phyloP scores from a whole-genome alignment of 164 flowering plant species.

The Chimonanthus praecox region DNA sequence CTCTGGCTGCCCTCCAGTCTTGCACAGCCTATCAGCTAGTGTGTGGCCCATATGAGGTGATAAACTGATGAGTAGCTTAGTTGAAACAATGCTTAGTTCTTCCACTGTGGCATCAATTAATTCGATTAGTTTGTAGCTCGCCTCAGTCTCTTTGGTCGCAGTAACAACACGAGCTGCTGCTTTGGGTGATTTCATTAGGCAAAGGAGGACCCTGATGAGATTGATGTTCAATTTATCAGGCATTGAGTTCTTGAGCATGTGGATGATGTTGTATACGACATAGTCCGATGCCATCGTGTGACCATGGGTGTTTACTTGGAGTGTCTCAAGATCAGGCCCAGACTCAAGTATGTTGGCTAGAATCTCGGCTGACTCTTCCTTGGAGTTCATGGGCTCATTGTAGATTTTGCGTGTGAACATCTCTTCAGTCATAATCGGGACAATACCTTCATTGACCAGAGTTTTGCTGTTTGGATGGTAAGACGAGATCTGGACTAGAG shows the following conservation, averaged over 20 bases:
- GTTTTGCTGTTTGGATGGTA: constrained; percentile 37
- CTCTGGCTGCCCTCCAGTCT: constrained; percentile 59
- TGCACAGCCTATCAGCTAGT: constrained; percentile 57
- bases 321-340: constrained; percentile 36
- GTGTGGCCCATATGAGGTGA: constrained; percentile 60
- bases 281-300: constrained; percentile 65
- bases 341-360: constrained; percentile 66
- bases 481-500: constrained; percentile 49
- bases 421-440: constrained; percentile 54
- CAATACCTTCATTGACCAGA: constrained; percentile 52
- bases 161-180: constrained; percentile 40
- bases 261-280: constrained; percentile 38
- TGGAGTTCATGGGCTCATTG: constrained; percentile 42
- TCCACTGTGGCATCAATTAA: constrained; percentile 52
- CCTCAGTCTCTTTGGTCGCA: constrained; percentile 53
- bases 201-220: constrained; percentile 50
- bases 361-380: constrained; percentile 47
- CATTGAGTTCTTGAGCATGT: constrained; percentile 44
- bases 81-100: constrained; percentile 48
- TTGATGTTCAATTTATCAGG: constrained; percentile 45
- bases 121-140: constrained; percentile 48
- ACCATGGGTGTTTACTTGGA: constrained; percentile 46
- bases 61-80: constrained; percentile 48
- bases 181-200: constrained; percentile 41
- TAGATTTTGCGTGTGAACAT: constrained; percentile 39